Percentiles rank a stretch among this genome's conserved stretches.
phyloP scores from a whole-genome alignment of 2,329 filamentous ascomycete species.

The Fusarium sp. region DNA sequence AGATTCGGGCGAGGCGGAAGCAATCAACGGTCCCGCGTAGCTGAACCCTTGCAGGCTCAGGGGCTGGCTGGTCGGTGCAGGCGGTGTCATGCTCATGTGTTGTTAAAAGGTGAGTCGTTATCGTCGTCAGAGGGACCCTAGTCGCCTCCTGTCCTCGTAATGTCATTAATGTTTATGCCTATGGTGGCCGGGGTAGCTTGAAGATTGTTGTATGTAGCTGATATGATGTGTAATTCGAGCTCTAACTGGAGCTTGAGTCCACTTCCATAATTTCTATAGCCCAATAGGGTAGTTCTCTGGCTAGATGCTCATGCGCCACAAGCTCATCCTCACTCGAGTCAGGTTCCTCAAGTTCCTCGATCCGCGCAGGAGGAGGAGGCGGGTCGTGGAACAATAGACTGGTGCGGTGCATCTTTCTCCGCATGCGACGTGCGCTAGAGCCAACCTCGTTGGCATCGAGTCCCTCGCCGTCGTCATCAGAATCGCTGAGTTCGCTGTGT shows the following conservation, averaged over 20 bases:
- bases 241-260: slow-evolving; percentile 50
- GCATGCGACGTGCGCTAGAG: slow-evolving; percentile 60
- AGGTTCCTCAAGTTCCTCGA: slow-evolving; percentile 66
- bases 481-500: slow-evolving; percentile 65
- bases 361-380: slow-evolving; percentile 59
- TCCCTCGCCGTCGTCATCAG: slow-evolving; percentile 56
- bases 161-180: slow-evolving; percentile 44
- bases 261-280: slow-evolving; percentile 64
- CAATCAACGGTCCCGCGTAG: slow-evolving; percentile 28
- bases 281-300: slow-evolving; percentile 63
- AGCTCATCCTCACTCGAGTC: slow-evolving; percentile 60
- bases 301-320: slow-evolving; percentile 55
- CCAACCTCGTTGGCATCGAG: slow-evolving; percentile 57
- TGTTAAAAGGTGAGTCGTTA: slow-evolving; percentile 41
- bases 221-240: slow-evolving; percentile 24
- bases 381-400: slow-evolving; percentile 62
- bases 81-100: slow-evolving; percentile 38
- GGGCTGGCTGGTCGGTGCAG: slow-evolving; percentile 32
- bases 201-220: slow-evolving; percentile 28
- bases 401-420: slow-evolving; percentile 60
- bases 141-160: slow-evolving; percentile 41
- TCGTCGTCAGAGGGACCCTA: slow-evolving; percentile 43
- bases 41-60: slow-evolving; percentile 22
- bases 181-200: slow-evolving; percentile 30
- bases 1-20: slow-evolving; percentile 5